Conservation (phyloP, 768 basidiomycete species). For the Termitomyces bulborhizus region DNA sequence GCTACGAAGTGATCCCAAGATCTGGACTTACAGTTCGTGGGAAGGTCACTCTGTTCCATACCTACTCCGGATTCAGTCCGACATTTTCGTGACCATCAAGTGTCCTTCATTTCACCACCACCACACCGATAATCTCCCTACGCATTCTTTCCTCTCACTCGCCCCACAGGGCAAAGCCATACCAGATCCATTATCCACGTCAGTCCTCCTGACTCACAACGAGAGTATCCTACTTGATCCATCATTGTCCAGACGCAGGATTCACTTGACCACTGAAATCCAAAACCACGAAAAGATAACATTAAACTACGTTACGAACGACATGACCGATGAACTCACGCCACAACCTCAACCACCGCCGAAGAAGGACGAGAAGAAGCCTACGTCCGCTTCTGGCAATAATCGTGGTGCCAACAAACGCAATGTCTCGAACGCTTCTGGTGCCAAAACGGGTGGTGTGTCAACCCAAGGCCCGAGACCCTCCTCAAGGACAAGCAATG, state of each 20-base stretch:
- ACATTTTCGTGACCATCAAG: constrained; percentile 29
- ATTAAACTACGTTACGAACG: constrained; percentile 62
- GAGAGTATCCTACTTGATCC: constrained; percentile 3
- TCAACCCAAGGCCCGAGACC: constrained; percentile 45
- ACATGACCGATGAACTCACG: constrained; percentile 80
- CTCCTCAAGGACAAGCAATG: constrained; percentile 57
- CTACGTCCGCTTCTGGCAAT: constrained; percentile 36
- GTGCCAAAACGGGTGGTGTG: constrained; percentile 34
- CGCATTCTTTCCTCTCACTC: constrained; percentile 65
- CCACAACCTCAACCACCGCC: constrained; percentile 47
- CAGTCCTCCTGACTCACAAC: neutral
- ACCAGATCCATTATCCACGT: constrained; percentile 15
- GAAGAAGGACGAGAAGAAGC: constrained; percentile 76
- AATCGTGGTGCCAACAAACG: constrained; percentile 52
- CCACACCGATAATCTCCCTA: constrained; percentile 35
- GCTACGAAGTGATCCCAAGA: neutral
- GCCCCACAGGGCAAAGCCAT: constrained; percentile 85
- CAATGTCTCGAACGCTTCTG: constrained; percentile 45
- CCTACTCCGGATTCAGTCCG: constrained; percentile 17
- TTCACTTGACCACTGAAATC: constrained; percentile 25
- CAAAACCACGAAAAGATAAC: constrained; percentile 39
- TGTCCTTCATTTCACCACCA: constrained; percentile 44
- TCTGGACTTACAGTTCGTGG: constrained; percentile 23
- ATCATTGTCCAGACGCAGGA: constrained; percentile 18
- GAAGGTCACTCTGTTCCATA: constrained; percentile 25